Base-by-base conservation (phyloP, 495 filamentous ascomycete species). In the Penicillium lagena region DNA sequence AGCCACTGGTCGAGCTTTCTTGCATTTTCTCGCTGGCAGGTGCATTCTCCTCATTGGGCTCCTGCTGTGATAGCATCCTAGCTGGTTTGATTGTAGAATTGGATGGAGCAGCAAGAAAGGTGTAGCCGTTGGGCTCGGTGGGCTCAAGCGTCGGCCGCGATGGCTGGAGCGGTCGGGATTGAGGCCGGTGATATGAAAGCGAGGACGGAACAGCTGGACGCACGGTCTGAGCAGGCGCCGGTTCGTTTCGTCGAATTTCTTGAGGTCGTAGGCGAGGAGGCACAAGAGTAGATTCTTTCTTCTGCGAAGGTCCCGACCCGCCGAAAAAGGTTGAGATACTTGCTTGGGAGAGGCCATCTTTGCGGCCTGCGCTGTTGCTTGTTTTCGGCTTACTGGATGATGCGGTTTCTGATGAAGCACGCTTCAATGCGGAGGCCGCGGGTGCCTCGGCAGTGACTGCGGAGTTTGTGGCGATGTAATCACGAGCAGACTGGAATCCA, bases 401-500 rank as follows among this genome's bases (percentile, higher is more conserved):
- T 14, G 42, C 50, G 29, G 37, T 7, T 17, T 47, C 46, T 30
- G 42, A 42, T 10, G 29, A 27, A 35, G 39, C 17, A 22, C 39
- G 37, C 15, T 48, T 42, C 10, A 42, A 34, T 33, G 29, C 40
- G 30, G 42, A 38, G 13, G 42, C 35, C n/a, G 35, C 33, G 12
- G n/a, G 14, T 7, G 42, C 29, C 39, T 55, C 47, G 13, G 52
- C 52, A 17, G 37, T 45, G 31, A 45, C 39, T 14, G 45, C 35
- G 11, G 59, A 34, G 40, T 42, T 55, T 7, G 53, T 59, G 32
- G 66, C 52, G 33, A 73, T 60, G 45, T 71, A 67, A 40, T 71
- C 57, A 36, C 67, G 61, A 28, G 71, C 72, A 32, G 76, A 68
- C 11, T 59, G 63, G 44, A 69, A 68, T 9, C 66, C 69, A 9